Evolutionary conservation across 2,329 filamentous ascomycete genomes (phyloP), one percentile per base, ranked within the genome.

Genomic region (Coniochaeta pulveracea): DNA sequence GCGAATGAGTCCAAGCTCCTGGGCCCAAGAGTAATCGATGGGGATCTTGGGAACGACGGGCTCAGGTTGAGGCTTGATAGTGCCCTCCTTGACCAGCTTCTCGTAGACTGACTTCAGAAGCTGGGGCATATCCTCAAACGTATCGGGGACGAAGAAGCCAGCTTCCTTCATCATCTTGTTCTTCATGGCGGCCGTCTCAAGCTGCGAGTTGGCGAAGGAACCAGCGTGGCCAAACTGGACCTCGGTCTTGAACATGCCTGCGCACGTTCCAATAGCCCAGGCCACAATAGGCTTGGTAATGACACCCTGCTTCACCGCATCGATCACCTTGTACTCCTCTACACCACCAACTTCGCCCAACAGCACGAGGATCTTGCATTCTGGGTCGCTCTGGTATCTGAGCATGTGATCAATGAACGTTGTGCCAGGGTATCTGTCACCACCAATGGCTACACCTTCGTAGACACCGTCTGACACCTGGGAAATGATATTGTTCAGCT

Each of bases 211-310:
- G 72, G 91, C 91, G 48, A 95, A 95, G 35, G 91, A 86, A 65
- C 91, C 91, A 51, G 91, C 91, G 69, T 98, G 91, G 54, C 91
- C 91, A 66, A 98, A 98, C 64, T 98, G 91, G 28, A 98, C 91
- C 71, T 98, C 91, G 25, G 91, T 98, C 80, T 94, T 96, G 73
- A 98, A 93, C 86, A 98, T 91, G 74, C 85, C 89, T 43, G 91
- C 91, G 63, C 93, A 95, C 51, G 91, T 98, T 71, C 91, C 91
- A 54, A 98, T 98, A 47, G 91, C 91, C 91, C 91, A 98, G 26
- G 91, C 91, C 40, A 98, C 88, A 54, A 98, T 91, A 52, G 91
- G 91, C 79, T 98, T 98, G 59, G 81, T 98, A 60, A 98, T 94
- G 56, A 75, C 63, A 52, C 91, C 91, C 46, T 82, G 72, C 78